A percentile compares a stretch with the other conserved stretches of the same genome.
These are phyloP conservation scores for Kalaharituber pfeilii DNA, from an alignment of 2,329 filamentous ascomycete genomes.

Conservation along the genomic window DNA sequence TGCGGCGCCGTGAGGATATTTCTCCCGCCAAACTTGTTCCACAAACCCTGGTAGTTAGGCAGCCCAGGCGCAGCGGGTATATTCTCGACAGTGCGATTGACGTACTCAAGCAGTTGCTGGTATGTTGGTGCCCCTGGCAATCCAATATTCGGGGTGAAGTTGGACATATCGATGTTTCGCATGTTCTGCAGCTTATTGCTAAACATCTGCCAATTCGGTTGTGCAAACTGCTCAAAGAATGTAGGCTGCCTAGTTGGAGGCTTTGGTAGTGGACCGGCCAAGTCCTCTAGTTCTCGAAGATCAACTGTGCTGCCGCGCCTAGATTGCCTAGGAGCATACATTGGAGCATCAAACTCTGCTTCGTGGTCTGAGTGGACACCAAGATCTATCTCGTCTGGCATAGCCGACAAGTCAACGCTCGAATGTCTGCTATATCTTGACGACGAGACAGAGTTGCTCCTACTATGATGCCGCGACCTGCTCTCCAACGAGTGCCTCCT, in stretches of 20 bases:
- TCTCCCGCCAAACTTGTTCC: neutral
- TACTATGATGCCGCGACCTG: conserved; percentile 50
- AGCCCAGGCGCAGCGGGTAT: neutral
- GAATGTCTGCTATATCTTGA: conserved; percentile 33
- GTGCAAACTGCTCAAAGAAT: neutral
- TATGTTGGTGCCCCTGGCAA: neutral
- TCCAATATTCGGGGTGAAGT: neutral
- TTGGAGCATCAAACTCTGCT: neutral
- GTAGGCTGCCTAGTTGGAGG: conserved; percentile 22
- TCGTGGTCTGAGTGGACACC: neutral
- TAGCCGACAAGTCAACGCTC: conserved; percentile 33
- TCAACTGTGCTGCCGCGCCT: conserved; percentile 27
- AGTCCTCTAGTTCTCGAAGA: conserved; percentile 24
- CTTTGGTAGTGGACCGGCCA: conserved; percentile 22
- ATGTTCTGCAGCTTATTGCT: neutral
- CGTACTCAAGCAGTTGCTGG: neutral
- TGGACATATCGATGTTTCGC: neutral
- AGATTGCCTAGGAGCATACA: conserved; percentile 27
- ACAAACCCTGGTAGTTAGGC: neutral
- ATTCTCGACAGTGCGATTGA: neutral
- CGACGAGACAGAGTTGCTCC: conserved; percentile 38
- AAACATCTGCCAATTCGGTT: conserved; percentile 1
- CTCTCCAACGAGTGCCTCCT: conserved; percentile 45
- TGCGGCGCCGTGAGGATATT: neutral
- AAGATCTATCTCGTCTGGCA: neutral